phyloP scores from a whole-genome alignment of 768 basidiomycete species.

The Tricholoma terreum region DNA sequence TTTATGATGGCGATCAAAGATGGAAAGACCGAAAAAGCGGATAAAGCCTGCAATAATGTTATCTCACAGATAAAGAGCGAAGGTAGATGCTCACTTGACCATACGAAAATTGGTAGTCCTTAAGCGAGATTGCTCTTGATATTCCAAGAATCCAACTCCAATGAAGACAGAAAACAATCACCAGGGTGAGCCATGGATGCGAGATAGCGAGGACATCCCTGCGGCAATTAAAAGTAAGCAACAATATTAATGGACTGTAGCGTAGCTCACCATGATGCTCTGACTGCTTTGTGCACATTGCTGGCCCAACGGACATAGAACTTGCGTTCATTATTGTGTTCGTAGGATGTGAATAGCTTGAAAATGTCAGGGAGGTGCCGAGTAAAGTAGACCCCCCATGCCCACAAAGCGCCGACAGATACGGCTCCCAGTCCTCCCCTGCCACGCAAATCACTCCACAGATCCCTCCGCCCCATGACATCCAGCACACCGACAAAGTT shows the following conservation, averaged over 20 bases:
- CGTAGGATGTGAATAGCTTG: neutral
- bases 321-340: neutral
- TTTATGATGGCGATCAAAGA: conserved; percentile 1
- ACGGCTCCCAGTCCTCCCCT: conserved; percentile 15
- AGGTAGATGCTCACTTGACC: conserved; percentile 7
- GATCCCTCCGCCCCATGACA: conserved; percentile 17
- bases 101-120: conserved; percentile 11
- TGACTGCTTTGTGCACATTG: neutral
- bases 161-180: conserved; percentile 12
- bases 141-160: conserved; percentile 16
- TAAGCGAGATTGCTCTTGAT: conserved; percentile 5
- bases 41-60: conserved; percentile 1
- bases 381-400: conserved; percentile 15
- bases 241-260: neutral
- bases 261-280: conserved; percentile 4
- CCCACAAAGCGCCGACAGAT: conserved; percentile 12
- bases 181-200: conserved; percentile 13
- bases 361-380: conserved; percentile 5
- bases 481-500: conserved; percentile 20
- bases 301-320: neutral
- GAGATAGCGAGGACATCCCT: conserved; percentile 9
- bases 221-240: neutral
- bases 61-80: no score
- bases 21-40: conserved; percentile 6
- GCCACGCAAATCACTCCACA: conserved; percentile 13